phyloP scores from a whole-genome alignment of 306 rosid species.

The Sicyos baderoa region DNA sequence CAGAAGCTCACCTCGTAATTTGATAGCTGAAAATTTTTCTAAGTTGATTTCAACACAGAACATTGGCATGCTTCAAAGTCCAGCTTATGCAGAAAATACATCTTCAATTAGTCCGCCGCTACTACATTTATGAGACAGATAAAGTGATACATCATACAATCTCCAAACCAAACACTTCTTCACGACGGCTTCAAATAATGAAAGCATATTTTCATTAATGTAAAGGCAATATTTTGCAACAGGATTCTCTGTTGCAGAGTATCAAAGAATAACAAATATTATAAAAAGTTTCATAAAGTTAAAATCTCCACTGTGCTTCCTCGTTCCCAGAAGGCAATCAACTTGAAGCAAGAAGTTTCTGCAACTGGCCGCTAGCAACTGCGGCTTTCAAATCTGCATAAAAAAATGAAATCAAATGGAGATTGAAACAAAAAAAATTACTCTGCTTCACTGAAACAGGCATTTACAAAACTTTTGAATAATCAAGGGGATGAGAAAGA shows the following conservation, averaged over 20 bases:
- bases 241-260: slow-evolving; percentile 8
- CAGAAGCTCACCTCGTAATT: no score
- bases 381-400: slow-evolving; percentile 63
- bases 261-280: slow-evolving; percentile 3
- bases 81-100: no score
- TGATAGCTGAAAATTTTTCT: no score
- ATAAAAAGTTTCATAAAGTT: neutral
- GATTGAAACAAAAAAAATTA: neutral
- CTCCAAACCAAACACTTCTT: neutral
- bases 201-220: neutral
- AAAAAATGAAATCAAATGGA: neutral
- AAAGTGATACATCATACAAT: neutral
- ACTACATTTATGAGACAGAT: neutral
- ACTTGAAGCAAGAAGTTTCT: slow-evolving; percentile 55
- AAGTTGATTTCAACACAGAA: neutral
- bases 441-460: neutral
- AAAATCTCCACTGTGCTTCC: neutral
- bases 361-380: slow-evolving; percentile 60
- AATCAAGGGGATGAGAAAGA: slow-evolving; percentile 23
- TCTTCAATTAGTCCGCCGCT: neutral
- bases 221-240: neutral
- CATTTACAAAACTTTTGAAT: neutral
- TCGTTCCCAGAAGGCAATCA: slow-evolving; percentile 29
- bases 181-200: neutral
- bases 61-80: neutral